Evolutionary conservation across 2,329 filamentous ascomycete genomes (phyloP).

Genomic region (Calonectria ilicicola): DNA sequence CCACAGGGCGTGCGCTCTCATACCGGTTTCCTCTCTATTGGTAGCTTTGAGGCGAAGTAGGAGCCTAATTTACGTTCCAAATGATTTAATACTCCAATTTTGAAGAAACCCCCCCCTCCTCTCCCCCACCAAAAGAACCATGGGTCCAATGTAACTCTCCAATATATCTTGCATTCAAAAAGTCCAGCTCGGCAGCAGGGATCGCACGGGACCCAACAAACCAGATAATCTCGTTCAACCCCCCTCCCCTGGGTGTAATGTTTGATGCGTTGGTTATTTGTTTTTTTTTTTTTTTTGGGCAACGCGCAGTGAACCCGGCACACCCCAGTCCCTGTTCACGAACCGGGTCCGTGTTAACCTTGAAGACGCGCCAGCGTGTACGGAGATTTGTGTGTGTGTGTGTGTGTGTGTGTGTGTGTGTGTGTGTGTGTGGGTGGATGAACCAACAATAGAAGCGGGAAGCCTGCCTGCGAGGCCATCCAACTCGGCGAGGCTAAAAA

Average conservation of each 20-base stretch:
- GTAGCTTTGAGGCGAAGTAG: too few species aligned
- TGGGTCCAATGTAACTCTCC: not conserved
- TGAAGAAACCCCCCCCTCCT: not conserved
- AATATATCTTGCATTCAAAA: not conserved
- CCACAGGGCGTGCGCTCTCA: too few species aligned
- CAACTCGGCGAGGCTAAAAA: not conserved
- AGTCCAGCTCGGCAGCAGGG: not conserved
- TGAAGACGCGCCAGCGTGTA: too few species aligned
- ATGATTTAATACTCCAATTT: not conserved
- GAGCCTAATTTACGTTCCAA: not conserved
- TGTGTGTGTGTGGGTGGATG: not conserved
- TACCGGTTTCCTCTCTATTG: too few species aligned
- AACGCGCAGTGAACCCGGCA: not conserved
- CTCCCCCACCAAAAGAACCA: not conserved
- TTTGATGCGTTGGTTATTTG: not conserved
- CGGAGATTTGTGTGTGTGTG: too few species aligned
- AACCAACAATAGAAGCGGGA: not conserved
- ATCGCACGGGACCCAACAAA: not conserved
- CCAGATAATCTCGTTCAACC: not conserved
- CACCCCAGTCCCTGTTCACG: not conserved
- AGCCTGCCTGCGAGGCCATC: not conserved
- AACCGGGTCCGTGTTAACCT: not conserved
- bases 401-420: too few species aligned
- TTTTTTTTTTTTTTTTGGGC: not conserved
- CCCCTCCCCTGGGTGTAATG: not conserved